Evolutionary conservation across 2,329 filamentous ascomycete species (phyloP).

Genomic region (Cladosporium sp.): DNA sequence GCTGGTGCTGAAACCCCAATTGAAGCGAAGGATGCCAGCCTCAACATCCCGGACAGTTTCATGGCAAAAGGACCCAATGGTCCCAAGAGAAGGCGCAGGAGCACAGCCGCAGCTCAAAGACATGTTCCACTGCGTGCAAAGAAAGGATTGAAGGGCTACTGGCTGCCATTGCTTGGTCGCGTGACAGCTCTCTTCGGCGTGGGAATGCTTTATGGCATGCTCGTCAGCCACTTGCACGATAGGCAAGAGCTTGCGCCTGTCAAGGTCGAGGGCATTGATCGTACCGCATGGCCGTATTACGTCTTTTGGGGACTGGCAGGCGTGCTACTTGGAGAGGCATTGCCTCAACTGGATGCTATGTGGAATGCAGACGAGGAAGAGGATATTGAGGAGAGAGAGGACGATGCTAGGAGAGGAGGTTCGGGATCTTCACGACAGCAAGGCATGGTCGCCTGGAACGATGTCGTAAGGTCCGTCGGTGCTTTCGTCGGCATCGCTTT

Average conservation of each 20-base stretch:
- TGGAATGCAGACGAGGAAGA: conserved; percentile 57
- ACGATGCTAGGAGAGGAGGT: conserved; percentile 12
- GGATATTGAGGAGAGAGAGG: conserved; percentile 16
- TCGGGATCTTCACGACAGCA: conserved; percentile 11
- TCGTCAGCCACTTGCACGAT: conserved; percentile 76
- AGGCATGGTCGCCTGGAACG: conserved; percentile 56
- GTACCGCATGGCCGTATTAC: conserved; percentile 63
- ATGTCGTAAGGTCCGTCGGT: conserved; percentile 64
- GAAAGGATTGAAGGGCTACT: conserved; percentile 25
- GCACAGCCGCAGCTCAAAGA: conserved; percentile 20
- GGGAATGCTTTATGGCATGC: conserved; percentile 75
- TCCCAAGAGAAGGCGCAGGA: conserved; percentile 20
- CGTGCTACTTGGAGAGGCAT: conserved; percentile 68
- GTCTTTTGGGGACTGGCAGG: conserved; percentile 78
- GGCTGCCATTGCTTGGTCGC: conserved; percentile 40
- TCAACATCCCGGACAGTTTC: conserved; percentile 21
- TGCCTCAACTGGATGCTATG: conserved; percentile 79
- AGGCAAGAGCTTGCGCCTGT: conserved; percentile 61
- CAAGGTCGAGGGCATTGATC: conserved; percentile 53
- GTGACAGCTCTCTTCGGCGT: conserved; percentile 65
- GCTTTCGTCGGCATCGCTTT: conserved; percentile 71
- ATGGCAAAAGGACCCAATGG: conserved; percentile 19
- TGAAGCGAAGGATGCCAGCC: conserved; percentile 12
- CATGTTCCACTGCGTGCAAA: conserved; percentile 16
- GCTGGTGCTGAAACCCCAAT: conserved; percentile 48